Evolutionary conservation across 805 yeast species (phyloP).

Genomic region (Schwanniomyces pseudopolymorphus): DNA sequence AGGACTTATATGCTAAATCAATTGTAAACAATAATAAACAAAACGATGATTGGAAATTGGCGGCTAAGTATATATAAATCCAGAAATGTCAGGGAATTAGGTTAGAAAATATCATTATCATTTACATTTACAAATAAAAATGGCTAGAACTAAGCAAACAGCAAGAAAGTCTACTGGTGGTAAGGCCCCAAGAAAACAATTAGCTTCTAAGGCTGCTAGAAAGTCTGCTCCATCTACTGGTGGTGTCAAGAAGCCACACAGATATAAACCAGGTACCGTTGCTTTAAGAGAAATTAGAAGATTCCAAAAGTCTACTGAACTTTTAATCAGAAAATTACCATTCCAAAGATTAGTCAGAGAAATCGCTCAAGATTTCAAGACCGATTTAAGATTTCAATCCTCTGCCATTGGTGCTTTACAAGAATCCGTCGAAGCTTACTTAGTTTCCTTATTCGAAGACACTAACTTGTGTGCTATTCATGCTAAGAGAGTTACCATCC

Average conservation of each 20-base stretch:
- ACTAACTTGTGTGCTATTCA: conserved; percentile 52
- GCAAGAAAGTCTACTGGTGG: conserved; percentile 54
- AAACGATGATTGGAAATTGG: background rate
- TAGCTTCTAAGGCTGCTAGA: conserved; percentile 53
- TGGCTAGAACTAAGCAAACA: conserved; percentile 53
- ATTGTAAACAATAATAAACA: conserved; percentile 1
- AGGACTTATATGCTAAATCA: background rate
- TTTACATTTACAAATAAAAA: conserved; percentile 12
- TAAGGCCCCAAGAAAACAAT: conserved; percentile 52
- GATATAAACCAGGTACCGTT: conserved; percentile 54
- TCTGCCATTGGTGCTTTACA: conserved; percentile 52
- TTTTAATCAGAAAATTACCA: conserved; percentile 49
- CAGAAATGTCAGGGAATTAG: background rate
- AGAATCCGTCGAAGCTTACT: conserved; percentile 51
- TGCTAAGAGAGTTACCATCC: conserved; percentile 52
- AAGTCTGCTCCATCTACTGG: conserved; percentile 51
- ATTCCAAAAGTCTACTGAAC: conserved; percentile 50
- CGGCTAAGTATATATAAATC: conserved; percentile 4
- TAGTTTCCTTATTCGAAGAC: conserved; percentile 49
- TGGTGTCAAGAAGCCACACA: conserved; percentile 53
- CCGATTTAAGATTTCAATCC: conserved; percentile 50
- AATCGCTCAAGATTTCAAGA: conserved; percentile 49
- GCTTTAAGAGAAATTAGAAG: conserved; percentile 53
- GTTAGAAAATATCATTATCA: background rate
- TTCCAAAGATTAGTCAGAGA: conserved; percentile 53